Evolutionary conservation across 2,329 filamentous ascomycete species (phyloP).

Genomic region (Penicillium sp.): DNA sequence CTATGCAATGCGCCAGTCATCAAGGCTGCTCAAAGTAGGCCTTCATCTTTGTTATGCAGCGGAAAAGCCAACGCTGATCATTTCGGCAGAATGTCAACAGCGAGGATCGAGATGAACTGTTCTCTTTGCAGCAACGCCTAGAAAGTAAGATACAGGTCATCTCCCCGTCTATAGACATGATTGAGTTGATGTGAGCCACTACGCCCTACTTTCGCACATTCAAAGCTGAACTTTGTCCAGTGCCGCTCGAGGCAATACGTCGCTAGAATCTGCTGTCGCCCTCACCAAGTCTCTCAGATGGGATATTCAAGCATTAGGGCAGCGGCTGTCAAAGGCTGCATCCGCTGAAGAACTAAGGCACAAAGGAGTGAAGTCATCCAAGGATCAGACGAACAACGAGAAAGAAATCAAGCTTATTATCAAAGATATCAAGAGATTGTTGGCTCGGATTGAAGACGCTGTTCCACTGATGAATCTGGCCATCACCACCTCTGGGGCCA

Average conservation of each 20-base stretch:
- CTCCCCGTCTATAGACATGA: slow-evolving; percentile 85
- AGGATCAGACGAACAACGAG: slow-evolving; percentile 55
- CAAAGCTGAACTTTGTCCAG: slow-evolving; percentile 31
- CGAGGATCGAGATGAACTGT: slow-evolving; percentile 66
- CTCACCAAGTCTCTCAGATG: slow-evolving; percentile 78
- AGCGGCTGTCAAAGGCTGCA: slow-evolving; percentile 67
- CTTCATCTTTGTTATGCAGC: neutral
- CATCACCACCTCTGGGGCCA: slow-evolving; percentile 89
- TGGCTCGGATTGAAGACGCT: slow-evolving; percentile 79
- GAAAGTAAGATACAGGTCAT: slow-evolving; percentile 87
- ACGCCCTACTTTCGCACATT: neutral
- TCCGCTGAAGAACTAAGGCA: slow-evolving; percentile 51
- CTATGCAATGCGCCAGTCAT: slow-evolving; percentile 80
- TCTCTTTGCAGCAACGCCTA: slow-evolving; percentile 66
- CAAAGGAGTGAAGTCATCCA: slow-evolving; percentile 35
- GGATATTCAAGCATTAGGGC: slow-evolving; percentile 76
- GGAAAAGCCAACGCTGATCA: slow-evolving; percentile 7
- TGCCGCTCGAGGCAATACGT: slow-evolving; percentile 70
- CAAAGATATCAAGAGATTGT: slow-evolving; percentile 67
- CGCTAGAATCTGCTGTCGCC: slow-evolving; percentile 77
- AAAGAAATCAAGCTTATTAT: slow-evolving; percentile 67
- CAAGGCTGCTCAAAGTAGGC: slow-evolving; percentile 65
- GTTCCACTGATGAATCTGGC: slow-evolving; percentile 89
- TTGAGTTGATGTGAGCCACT: slow-evolving; percentile 71
- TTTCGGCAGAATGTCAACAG: slow-evolving; percentile 61